phyloP scores from a whole-genome alignment of 257 asterid species.

The Solanum verrucosum region DNA sequence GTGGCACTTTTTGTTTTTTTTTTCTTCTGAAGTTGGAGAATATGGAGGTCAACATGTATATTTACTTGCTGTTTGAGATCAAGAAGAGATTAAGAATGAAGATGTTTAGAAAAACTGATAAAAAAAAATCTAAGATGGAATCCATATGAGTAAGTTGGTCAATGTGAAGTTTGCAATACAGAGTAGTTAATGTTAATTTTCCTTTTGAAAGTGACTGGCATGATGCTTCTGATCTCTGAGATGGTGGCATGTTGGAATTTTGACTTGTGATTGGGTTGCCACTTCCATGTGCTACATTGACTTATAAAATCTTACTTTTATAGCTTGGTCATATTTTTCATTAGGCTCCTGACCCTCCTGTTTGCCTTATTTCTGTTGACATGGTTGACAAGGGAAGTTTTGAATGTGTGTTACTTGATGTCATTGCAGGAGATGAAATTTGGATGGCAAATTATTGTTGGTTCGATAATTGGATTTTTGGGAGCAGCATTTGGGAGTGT shows the following conservation, averaged over 20 bases:
- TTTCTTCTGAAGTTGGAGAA: background rate
- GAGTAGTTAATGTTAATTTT: background rate
- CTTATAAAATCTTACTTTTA: background rate
- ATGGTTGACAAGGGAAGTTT: background rate
- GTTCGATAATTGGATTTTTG: slow-evolving; percentile 78
- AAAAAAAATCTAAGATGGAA: background rate
- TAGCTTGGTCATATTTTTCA: background rate
- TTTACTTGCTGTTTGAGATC: background rate
- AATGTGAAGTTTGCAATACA: background rate
- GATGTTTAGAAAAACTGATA: background rate
- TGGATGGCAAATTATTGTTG: slow-evolving; percentile 63
- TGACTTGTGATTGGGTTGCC: background rate
- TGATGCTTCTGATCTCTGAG: background rate
- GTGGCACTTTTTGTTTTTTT: background rate
- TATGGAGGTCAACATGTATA: background rate
- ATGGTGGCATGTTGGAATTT: background rate
- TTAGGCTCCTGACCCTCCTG: background rate
- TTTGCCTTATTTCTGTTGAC: background rate
- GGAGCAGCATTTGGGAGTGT: slow-evolving; percentile 99
- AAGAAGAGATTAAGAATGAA: background rate
- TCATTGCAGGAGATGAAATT: slow-evolving; percentile 60
- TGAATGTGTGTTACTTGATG: background rate
- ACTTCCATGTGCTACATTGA: background rate
- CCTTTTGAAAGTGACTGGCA: background rate
- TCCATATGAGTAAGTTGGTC: background rate